phyloP scores from a whole-genome alignment of 2,329 filamentous ascomycete species.

The Xylariaceae sp. region DNA sequence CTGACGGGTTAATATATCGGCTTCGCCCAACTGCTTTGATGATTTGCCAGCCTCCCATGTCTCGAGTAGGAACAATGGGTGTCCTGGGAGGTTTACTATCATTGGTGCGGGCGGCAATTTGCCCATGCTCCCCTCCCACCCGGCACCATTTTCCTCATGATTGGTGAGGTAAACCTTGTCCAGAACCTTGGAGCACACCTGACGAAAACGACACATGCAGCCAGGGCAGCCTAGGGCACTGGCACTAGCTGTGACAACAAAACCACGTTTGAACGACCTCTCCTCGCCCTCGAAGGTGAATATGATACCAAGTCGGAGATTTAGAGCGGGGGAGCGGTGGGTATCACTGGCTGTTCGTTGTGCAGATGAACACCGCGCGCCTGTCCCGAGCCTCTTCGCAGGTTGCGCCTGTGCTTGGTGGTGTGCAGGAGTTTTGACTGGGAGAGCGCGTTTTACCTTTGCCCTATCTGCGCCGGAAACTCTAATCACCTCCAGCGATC shows the following conservation, averaged over 20 bases:
- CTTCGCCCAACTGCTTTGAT: constrained; percentile 16
- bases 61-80: constrained; percentile 20
- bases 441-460: too few species aligned
- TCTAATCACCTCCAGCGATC: too few species aligned
- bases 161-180: constrained; percentile 34
- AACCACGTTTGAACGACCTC: neutral
- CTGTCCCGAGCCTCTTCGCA: neutral
- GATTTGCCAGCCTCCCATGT: constrained; percentile 14
- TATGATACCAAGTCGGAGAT: neutral
- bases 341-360: neutral
- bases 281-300: neutral
- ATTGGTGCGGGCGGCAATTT: constrained; percentile 35
- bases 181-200: constrained; percentile 32
- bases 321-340: too few species aligned
- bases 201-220: constrained; percentile 31
- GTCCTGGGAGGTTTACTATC: constrained; percentile 36
- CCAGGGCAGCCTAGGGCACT: too few species aligned
- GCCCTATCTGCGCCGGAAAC: too few species aligned
- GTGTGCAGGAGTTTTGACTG: too few species aligned
- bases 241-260: constrained; percentile 1
- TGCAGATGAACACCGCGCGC: neutral
- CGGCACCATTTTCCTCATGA: constrained; percentile 31
- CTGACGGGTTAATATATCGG: constrained; percentile 13
- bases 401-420: neutral
- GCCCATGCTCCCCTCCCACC: constrained; percentile 26